These are phyloP conservation scores for Austropuccinia psidii DNA, from an alignment of 1,284 basidiomycete genomes.

Conservation along the genomic window DNA sequence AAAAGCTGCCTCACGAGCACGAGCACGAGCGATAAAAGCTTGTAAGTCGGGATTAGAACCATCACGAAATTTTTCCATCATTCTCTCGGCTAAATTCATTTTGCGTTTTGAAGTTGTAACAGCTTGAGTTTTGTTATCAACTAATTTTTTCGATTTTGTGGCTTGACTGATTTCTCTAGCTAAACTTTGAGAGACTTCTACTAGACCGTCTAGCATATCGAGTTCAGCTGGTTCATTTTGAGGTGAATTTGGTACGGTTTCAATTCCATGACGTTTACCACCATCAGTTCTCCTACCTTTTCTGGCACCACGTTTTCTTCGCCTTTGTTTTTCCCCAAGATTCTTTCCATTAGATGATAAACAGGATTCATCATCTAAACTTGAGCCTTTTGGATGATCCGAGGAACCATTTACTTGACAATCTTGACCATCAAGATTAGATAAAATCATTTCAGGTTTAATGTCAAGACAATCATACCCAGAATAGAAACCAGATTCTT, in stretches of 20 bases:
- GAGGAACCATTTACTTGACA: background rate
- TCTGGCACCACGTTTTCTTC: slow-evolving; percentile 32
- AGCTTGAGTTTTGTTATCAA: background rate
- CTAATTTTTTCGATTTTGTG: background rate
- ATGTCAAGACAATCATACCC: background rate
- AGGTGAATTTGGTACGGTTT: background rate
- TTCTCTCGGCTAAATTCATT: slow-evolving; percentile 30
- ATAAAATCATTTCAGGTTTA: background rate
- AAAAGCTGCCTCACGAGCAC: slow-evolving; percentile 26
- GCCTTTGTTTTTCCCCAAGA: slow-evolving; percentile 1
- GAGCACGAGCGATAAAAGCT: slow-evolving; percentile 22
- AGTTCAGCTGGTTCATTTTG: background rate
- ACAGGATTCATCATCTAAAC: background rate
- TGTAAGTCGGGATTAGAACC: slow-evolving; percentile 32
- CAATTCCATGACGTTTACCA: background rate
- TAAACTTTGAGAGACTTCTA: slow-evolving; percentile 18
- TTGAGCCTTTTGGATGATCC: background rate
- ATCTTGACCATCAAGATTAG: background rate
- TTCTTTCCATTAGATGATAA: background rate
- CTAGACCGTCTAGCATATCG: slow-evolving; percentile 29
- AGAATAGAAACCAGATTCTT: no score
- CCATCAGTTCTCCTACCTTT: slow-evolving; percentile 5
- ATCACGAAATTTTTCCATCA: slow-evolving; percentile 35
- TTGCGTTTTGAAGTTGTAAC: background rate
- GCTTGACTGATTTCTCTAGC: slow-evolving; percentile 36